phyloP scores from a whole-genome alignment of 2,329 filamentous ascomycete species.

The Fusarium devonianum region DNA sequence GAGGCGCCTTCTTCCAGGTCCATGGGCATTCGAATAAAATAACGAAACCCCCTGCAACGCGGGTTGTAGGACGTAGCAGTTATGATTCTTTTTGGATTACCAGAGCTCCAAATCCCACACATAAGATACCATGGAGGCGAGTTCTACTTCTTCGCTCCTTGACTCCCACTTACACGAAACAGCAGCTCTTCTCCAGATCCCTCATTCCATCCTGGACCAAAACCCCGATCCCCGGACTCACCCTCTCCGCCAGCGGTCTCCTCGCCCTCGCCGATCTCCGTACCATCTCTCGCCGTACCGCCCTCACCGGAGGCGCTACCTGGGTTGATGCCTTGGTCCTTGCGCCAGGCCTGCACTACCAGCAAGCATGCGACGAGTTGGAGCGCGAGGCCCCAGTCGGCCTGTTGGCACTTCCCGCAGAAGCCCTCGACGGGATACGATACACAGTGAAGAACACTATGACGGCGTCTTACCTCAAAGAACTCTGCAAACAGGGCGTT shows the following conservation, averaged over 20 bases:
- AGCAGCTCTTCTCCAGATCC: conserved; percentile 31
- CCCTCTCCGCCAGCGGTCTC: conserved; percentile 61
- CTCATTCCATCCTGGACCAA: conserved; percentile 53
- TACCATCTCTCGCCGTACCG: conserved; percentile 63
- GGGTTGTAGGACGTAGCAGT: too few species aligned
- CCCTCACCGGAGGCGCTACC: conserved; percentile 62
- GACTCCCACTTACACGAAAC: conserved; percentile 7
- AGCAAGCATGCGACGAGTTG: conserved; percentile 63
- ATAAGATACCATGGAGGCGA: conserved; percentile 16
- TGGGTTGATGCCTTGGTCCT: conserved; percentile 65
- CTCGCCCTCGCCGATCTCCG: conserved; percentile 66
- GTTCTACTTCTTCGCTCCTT: background rate
- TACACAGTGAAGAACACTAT: conserved; percentile 58
- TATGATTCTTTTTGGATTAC: background rate
- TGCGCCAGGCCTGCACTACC: conserved; percentile 67
- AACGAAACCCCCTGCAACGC: too few species aligned
- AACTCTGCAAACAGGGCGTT: conserved; percentile 36
- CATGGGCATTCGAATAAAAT: too few species aligned
- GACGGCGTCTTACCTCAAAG: conserved; percentile 56
- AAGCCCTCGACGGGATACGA: conserved; percentile 28
- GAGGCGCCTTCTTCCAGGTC: too few species aligned
- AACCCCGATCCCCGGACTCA: conserved; percentile 54
- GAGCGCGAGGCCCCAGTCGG: conserved; percentile 49
- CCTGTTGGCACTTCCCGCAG: conserved; percentile 37
- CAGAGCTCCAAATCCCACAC: background rate